Evolutionary conservation across 805 yeast genomes (phyloP).

Genomic region (Starmerella apis): DNA sequence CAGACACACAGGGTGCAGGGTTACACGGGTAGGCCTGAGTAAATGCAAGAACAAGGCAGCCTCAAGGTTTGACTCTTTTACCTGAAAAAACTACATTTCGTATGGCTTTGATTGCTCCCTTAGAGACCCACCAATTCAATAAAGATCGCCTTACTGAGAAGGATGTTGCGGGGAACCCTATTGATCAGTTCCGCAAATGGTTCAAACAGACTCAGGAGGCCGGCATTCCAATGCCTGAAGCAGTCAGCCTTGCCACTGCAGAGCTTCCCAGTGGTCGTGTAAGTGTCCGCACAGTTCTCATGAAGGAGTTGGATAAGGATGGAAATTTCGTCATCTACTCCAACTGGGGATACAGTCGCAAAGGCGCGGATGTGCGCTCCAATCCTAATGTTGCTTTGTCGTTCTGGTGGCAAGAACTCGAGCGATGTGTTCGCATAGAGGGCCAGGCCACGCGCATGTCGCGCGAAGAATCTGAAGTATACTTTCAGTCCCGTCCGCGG

Average conservation of each 20-base stretch:
- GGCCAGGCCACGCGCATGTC: conserved; percentile 68
- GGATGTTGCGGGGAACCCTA: conserved; percentile 49
- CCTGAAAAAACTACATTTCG: too few relatives aligned
- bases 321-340: conserved; percentile 78
- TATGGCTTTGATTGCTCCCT: conserved; percentile 21
- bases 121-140: conserved; percentile 24
- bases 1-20: neutral
- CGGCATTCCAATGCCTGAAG: conserved; percentile 62
- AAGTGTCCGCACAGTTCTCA: conserved; percentile 69
- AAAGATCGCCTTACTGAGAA: conserved; percentile 47
- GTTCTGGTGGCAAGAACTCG: conserved; percentile 84
- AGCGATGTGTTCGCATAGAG: conserved; percentile 89
- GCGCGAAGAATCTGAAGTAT: conserved; percentile 62
- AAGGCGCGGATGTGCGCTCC: conserved; percentile 54
- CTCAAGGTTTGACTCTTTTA: neutral
- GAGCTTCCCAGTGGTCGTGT: conserved; percentile 82
- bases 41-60: neutral
- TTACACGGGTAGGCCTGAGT: neutral
- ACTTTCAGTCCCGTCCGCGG: conserved; percentile 79
- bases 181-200: conserved; percentile 69
- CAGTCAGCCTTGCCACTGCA: conserved; percentile 81
- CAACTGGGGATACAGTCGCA: conserved; percentile 83
- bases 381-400: conserved; percentile 76
- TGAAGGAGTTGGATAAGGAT: conserved; percentile 76
- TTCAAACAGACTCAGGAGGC: conserved; percentile 59